Evolutionary conservation across 192 early-diverging fungal genomes (phyloP).

Genomic region (Backusella macrospora): DNA sequence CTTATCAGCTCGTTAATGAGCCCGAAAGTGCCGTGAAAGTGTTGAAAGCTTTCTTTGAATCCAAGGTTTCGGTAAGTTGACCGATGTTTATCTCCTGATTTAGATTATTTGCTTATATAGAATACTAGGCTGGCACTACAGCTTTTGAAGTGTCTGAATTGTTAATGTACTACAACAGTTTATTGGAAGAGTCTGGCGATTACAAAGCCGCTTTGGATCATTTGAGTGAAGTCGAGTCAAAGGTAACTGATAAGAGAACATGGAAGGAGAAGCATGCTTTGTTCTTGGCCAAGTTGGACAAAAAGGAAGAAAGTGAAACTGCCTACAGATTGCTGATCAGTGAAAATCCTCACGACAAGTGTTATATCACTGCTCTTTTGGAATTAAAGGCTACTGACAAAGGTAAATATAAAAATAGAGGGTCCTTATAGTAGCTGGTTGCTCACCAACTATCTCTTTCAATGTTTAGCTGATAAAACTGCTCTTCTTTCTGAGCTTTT

Average conservation of each 20-base stretch:
- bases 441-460: not conserved
- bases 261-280: conserved; percentile 80
- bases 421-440: not conserved
- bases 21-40: conserved; percentile 77
- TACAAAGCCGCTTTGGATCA: conserved; percentile 74
- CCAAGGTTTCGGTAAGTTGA: conserved; percentile 6
- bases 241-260: conserved; percentile 73
- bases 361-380: conserved; percentile 71
- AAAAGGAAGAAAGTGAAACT: conserved; percentile 69
- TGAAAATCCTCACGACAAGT: conserved; percentile 79
- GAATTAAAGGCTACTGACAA: conserved; percentile 53
- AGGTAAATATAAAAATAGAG: conserved; percentile 23
- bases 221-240: conserved; percentile 71
- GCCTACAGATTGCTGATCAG: conserved; percentile 78
- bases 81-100: not conserved
- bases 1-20: conserved; percentile 80
- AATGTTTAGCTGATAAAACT: conserved; percentile 6
- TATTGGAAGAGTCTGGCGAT: conserved; percentile 86
- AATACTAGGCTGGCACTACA: conserved; percentile 23
- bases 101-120: not conserved
- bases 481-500: conserved; percentile 25
- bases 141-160: conserved; percentile 82
- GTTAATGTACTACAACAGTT: conserved; percentile 81
- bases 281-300: conserved; percentile 66
- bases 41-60: conserved; percentile 58